Evolutionary conservation across 2,329 filamentous ascomycete genomes (phyloP).

Genomic region (Beauveria caledonica): DNA sequence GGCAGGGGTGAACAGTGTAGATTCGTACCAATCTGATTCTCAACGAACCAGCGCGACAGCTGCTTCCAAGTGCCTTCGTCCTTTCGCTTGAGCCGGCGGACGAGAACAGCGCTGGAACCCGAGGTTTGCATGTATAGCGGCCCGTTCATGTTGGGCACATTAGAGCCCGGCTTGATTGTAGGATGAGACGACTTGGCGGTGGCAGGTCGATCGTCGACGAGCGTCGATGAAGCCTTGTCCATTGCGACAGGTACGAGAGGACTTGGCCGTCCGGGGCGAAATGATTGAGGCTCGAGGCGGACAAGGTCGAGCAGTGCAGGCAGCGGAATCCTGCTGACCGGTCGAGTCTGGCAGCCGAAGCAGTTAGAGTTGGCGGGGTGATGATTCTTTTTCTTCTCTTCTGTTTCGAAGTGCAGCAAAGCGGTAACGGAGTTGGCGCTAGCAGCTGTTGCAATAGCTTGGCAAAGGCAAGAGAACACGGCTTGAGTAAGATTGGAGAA

Average conservation of each 20-base stretch:
- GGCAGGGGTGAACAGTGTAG: slow-evolving; percentile 15
- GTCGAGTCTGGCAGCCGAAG: neutral
- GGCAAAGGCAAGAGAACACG: neutral
- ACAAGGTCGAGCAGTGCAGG: neutral
- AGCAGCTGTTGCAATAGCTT: neutral
- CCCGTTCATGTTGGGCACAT: slow-evolving; percentile 40
- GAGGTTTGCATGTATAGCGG: slow-evolving; percentile 50
- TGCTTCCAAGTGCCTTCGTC: slow-evolving; percentile 54
- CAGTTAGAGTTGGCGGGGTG: slow-evolving; percentile 1
- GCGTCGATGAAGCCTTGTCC: slow-evolving; percentile 3
- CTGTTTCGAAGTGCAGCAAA: neutral
- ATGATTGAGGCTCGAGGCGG: neutral
- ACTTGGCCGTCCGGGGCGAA: neutral
- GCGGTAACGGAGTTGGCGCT: slow-evolving; percentile 6
- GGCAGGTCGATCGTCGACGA: slow-evolving; percentile 8
- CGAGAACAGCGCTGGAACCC: slow-evolving; percentile 42
- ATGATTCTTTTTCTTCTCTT: neutral
- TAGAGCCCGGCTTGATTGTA: slow-evolving; percentile 24
- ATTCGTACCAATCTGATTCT: slow-evolving; percentile 69
- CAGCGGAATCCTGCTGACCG: neutral
- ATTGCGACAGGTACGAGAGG: neutral
- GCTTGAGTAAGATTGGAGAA: neutral
- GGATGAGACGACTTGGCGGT: slow-evolving; percentile 18
- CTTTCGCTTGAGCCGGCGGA: slow-evolving; percentile 52
- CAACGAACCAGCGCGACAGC: slow-evolving; percentile 60